Conservation (phyloP, 2,329 filamentous ascomycete species). For the Xylariomycetidae sp. region DNA sequence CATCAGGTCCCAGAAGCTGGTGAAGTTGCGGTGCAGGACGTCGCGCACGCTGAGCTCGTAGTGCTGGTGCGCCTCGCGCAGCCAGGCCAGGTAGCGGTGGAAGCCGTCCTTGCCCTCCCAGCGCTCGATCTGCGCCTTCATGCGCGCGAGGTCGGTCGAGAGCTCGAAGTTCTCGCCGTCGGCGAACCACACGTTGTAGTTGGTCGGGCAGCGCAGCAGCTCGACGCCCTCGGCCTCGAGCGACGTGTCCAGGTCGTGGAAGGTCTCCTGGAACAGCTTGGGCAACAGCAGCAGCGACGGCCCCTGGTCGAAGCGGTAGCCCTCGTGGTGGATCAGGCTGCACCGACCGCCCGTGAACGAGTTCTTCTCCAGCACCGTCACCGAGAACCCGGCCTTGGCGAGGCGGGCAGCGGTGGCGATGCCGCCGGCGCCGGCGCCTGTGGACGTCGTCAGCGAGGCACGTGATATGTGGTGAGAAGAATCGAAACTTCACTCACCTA, state of each 20-base stretch:
- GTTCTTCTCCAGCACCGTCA: conserved; percentile 79
- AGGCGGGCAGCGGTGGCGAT: conserved; percentile 68
- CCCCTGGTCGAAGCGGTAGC: conserved; percentile 71
- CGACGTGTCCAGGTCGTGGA: conserved; percentile 63
- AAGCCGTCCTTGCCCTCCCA: conserved; percentile 70
- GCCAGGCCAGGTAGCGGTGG: conserved; percentile 61
- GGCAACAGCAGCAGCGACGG: conserved; percentile 70
- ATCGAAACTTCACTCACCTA: conserved; percentile 36
- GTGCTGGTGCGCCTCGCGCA: conserved; percentile 63
- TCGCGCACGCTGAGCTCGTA: conserved; percentile 64
- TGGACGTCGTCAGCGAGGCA: conserved; percentile 8
- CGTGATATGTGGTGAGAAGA: not conserved
- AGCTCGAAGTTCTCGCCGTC: conserved; percentile 61
- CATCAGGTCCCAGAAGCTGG: conserved; percentile 51
- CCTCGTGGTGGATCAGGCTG: conserved; percentile 56
- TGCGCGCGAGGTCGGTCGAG: conserved; percentile 62
- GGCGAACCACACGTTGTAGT: conserved; percentile 71
- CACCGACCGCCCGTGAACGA: conserved; percentile 67
- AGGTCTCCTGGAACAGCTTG: conserved; percentile 64
- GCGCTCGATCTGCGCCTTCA: conserved; percentile 69
- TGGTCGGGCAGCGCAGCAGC: conserved; percentile 67
- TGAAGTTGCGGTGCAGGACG: conserved; percentile 65
- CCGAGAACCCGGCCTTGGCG: conserved; percentile 63
- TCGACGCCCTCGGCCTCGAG: conserved; percentile 62
- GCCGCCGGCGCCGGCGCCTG: conserved; percentile 67